Conservation (phyloP, 805 yeast species). For the Pichia thaimueangensis region DNA sequence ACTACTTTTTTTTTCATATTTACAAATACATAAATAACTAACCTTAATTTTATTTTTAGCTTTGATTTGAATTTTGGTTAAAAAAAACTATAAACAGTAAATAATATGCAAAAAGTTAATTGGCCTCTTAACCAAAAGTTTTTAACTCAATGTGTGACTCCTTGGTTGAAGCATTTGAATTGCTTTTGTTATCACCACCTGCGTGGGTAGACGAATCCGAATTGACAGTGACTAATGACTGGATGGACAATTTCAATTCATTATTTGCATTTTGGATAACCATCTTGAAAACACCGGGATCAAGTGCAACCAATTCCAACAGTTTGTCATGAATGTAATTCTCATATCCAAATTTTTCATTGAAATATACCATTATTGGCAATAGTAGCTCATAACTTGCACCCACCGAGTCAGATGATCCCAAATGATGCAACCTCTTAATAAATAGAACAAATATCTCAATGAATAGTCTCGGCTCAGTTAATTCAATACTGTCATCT, state of each 20-base stretch:
- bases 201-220: slow-evolving; percentile 6
- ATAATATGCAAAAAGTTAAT: neutral
- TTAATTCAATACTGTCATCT: slow-evolving; percentile 12
- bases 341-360: slow-evolving; percentile 21
- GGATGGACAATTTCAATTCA: slow-evolving; percentile 37
- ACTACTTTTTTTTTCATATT: no score
- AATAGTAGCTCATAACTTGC: slow-evolving; percentile 27
- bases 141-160: slow-evolving; percentile 45
- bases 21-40: no score
- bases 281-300: slow-evolving; percentile 42
- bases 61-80: no score
- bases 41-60: no score
- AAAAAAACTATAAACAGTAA: neutral
- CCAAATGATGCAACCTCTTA: slow-evolving; percentile 25
- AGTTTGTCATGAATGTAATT: slow-evolving; percentile 42
- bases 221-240: slow-evolving; percentile 37
- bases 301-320: slow-evolving; percentile 38
- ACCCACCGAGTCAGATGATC: slow-evolving; percentile 13
- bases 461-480: slow-evolving; percentile 35
- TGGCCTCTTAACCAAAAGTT: slow-evolving; percentile 33
- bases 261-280: slow-evolving; percentile 35
- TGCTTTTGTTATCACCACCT: neutral
- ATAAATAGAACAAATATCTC: slow-evolving; percentile 46
- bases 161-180: slow-evolving; percentile 11
- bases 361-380: slow-evolving; percentile 31